These are phyloP conservation scores for Suillus bovinus DNA, from an alignment of 768 basidiomycete species.

Conservation along the genomic window DNA sequence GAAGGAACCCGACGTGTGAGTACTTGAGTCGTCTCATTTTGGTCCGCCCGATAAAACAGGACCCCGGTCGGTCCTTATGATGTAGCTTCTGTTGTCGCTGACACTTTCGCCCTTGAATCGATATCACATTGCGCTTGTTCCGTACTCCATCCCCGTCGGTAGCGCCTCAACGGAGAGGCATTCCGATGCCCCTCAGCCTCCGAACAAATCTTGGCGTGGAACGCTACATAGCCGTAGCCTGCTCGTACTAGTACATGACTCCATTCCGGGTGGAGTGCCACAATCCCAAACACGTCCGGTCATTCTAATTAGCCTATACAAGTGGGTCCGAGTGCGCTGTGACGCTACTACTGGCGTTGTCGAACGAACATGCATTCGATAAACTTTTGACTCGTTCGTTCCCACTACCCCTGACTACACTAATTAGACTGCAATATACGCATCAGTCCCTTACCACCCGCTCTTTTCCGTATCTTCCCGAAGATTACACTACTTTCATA, in stretches of 20 bases:
- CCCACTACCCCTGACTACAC: conserved; percentile 1
- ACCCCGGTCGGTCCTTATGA: conserved; percentile 4
- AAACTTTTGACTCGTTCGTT: neutral
- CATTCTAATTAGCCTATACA: too few relatives aligned
- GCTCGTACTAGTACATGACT: too few relatives aligned
- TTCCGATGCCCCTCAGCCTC: neutral
- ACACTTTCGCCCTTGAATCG: neutral
- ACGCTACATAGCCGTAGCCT: too few relatives aligned
- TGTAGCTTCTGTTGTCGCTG: neutral
- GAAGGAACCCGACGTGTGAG: neutral
- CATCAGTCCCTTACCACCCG: neutral
- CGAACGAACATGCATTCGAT: neutral
- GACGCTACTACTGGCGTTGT: neutral
- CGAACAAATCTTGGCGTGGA: neutral
- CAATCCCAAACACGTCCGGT: too few relatives aligned
- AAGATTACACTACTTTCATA: too few relatives aligned
- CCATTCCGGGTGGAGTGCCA: too few relatives aligned
- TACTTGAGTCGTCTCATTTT: neutral
- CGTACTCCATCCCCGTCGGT: neutral
- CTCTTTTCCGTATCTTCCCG: neutral
- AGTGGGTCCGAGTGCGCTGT: too few relatives aligned
- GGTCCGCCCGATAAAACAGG: conserved; percentile 1
- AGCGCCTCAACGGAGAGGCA: neutral
- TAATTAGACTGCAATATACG: neutral
- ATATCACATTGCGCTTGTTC: neutral